Evolutionary conservation across 2,329 filamentous ascomycete genomes (phyloP).

Genomic region (Chrysosporium queenslandicum): DNA sequence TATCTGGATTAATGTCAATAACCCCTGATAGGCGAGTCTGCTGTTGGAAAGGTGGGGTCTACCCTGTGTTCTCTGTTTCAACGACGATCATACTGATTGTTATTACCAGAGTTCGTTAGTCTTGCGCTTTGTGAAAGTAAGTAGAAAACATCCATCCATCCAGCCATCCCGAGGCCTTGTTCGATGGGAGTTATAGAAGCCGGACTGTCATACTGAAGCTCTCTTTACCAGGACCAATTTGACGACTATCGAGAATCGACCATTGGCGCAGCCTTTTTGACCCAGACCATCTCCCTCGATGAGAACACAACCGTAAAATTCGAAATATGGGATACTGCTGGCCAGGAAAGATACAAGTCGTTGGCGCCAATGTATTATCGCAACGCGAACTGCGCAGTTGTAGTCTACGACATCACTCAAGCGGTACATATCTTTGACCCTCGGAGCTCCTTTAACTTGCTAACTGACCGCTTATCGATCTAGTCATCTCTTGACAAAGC

Average conservation of each 20-base stretch:
- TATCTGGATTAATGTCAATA: constrained; percentile 16
- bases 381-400: constrained; percentile 97
- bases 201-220: not conserved
- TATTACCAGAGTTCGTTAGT: constrained; percentile 79
- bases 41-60: constrained; percentile 77
- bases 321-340: constrained; percentile 98
- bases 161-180: not conserved
- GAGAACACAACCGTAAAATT: constrained; percentile 99
- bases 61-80: constrained; percentile 14
- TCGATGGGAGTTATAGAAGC: not conserved
- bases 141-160: constrained; percentile 18
- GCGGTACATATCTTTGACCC: constrained; percentile 54
- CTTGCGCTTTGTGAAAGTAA: constrained; percentile 92
- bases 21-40: constrained; percentile 68
- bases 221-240: constrained; percentile 73
- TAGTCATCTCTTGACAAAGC: constrained; percentile 97
- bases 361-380: constrained; percentile 99
- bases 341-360: constrained; percentile 98
- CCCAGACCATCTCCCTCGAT: constrained; percentile 95
- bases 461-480: constrained; percentile 12
- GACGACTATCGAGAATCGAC: constrained; percentile 97
- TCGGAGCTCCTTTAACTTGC: not conserved
- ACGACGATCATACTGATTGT: constrained; percentile 21
- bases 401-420: constrained; percentile 99
- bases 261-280: constrained; percentile 96